Percentiles rank a stretch among this genome's conserved stretches.
phyloP scores from a whole-genome alignment of 108 stramenopile genomes.

The Nannochloropsis salina region DNA sequence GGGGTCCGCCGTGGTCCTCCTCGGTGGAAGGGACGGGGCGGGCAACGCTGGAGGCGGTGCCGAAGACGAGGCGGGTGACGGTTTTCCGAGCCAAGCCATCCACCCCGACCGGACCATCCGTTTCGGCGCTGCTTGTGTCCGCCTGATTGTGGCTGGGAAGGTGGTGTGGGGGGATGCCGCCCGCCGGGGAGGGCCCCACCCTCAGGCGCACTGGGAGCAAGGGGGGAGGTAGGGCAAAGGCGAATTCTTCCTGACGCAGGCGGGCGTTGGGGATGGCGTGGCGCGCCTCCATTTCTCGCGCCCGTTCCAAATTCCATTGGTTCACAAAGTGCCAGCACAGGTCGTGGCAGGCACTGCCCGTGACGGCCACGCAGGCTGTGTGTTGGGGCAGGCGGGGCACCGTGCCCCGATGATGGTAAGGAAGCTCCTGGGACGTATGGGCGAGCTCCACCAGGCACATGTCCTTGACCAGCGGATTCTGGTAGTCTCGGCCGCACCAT shows the following conservation, averaged over 20 bases:
- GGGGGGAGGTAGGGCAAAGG: not conserved
- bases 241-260: not conserved
- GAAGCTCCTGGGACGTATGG: not conserved
- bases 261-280: not conserved
- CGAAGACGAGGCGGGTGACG: not conserved
- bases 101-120: not conserved
- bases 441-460: not conserved
- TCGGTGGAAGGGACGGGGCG: not conserved
- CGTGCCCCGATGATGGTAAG: not conserved
- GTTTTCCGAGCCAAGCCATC: not conserved
- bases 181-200: not conserved
- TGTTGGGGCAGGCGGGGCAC: conserved; percentile 16
- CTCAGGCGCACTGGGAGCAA: not conserved
- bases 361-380: not conserved
- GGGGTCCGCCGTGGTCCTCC: not conserved
- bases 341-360: not conserved
- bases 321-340: not conserved
- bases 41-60: not conserved
- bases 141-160: too few species aligned
- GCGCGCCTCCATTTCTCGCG: not conserved
- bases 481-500: not conserved
- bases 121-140: not conserved
- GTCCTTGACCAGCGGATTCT: not conserved
- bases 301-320: not conserved
- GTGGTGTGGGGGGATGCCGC: not conserved